These are phyloP conservation scores for Fusarium siculi DNA, from an alignment of 2,329 filamentous ascomycete species.

Conservation along the genomic window DNA sequence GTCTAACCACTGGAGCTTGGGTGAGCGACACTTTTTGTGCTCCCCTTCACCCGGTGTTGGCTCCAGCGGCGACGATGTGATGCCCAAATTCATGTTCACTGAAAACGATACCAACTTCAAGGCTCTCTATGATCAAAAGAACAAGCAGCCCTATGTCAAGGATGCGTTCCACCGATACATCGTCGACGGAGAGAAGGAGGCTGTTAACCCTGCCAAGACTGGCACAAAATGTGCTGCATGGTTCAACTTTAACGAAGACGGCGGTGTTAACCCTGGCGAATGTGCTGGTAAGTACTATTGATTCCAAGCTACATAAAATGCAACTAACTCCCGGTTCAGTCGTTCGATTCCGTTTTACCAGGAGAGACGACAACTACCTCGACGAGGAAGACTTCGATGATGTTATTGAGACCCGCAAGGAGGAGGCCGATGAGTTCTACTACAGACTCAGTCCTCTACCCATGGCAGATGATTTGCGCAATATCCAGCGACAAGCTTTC, in stretches of 20 bases:
- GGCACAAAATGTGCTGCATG: constrained; percentile 93
- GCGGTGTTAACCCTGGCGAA: constrained; percentile 88
- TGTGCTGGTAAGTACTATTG: constrained; percentile 76
- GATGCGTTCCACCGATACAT: constrained; percentile 94
- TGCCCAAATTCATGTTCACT: constrained; percentile 88
- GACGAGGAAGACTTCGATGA: constrained; percentile 95
- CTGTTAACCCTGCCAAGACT: constrained; percentile 80
- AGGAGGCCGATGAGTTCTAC: constrained; percentile 98
- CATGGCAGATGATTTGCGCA: constrained; percentile 92
- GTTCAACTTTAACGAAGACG: constrained; percentile 90
- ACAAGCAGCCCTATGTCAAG: constrained; percentile 87
- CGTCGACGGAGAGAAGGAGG: constrained; percentile 81
- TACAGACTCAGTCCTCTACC: constrained; percentile 91
- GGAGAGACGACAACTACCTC: constrained; percentile 78
- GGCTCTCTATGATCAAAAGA: constrained; percentile 79
- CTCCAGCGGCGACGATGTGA: constrained; percentile 80
- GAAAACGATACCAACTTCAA: constrained; percentile 95
- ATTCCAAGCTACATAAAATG: constrained; percentile 49
- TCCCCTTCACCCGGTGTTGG: constrained; percentile 91
- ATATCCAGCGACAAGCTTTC: constrained; percentile 94
- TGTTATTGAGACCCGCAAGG: constrained; percentile 82
- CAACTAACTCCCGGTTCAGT: constrained; percentile 59
- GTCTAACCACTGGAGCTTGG: constrained; percentile 82
- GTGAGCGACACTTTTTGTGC: constrained; percentile 83
- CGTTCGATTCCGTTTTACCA: constrained; percentile 89